Base-by-base conservation (phyloP, 352 stramenopile species). In the Pythium rishiriense region DNA sequence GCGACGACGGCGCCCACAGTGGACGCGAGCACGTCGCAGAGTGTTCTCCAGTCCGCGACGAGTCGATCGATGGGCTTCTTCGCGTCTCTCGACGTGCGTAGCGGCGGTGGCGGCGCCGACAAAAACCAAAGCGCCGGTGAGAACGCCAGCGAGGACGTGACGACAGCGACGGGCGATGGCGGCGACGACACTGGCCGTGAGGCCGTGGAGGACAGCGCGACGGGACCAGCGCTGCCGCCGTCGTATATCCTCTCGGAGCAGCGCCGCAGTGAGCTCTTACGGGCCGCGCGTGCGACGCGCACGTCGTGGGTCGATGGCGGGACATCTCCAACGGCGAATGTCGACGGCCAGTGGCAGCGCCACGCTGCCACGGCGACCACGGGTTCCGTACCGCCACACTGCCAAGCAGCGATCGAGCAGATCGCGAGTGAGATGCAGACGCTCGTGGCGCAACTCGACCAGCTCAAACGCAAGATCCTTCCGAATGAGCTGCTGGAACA, bases 231-330 rank as follows among this genome's bases (percentile, higher is more conserved):
- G 35, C 26, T 58, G 39, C 55, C 55, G 31, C 51, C 53, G 25
- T 65, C 79, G 12, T 87, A 83, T 56, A 59, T 81, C 7, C 75
- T 94, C 19, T 88, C 83, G 15, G 83, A 91, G 53, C 71, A 91
- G 66, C 75, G 85, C 24, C 79, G 85, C n/a, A 72, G 69, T 28
- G 79, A 94, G 64, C 72, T 94, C 41, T 69, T 94, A n/a, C 56
- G 81, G 39, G 78, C 83, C n/a, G 85, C 85, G 28, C 78, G 85
- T 19, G 76, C 73, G 14, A 93, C 79, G 43, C 78, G 85, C 28
- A 73, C 86, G 15, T 83, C 82, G 3, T 94, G 85, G 85, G 69
- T 94, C 51, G 83, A 94, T 35, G 77, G 78, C 35, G 69, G 70
- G 8, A n/a, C 4, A 3, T 5, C 47, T 31, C 45, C 4, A 51